phyloP scores from a whole-genome alignment of 768 basidiomycete genomes.

The Mycena belliarum region DNA sequence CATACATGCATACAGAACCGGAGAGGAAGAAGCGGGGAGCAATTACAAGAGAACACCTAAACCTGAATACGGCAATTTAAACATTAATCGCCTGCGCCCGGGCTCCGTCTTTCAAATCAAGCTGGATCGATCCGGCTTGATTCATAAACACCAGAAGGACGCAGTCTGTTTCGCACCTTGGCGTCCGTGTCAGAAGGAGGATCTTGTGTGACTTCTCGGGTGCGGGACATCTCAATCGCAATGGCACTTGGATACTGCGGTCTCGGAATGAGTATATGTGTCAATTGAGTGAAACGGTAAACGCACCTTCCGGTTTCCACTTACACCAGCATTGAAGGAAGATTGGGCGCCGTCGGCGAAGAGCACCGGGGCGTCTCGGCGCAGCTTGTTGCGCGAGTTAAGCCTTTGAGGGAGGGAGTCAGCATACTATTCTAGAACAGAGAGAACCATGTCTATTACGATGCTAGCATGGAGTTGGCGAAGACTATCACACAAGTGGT shows the following conservation, averaged over 20 bases:
- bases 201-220: neutral
- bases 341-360: neutral
- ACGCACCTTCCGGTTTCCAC: neutral
- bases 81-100: too few relatives aligned
- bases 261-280: neutral
- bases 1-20: neutral
- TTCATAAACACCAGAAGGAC: too few relatives aligned
- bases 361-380: neutral
- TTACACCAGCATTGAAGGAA: neutral
- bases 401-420: neutral
- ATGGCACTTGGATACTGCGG: neutral
- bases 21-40: too few relatives aligned
- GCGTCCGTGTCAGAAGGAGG: neutral
- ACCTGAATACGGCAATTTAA: too few relatives aligned
- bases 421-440: neutral
- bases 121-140: too few relatives aligned
- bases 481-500: neutral
- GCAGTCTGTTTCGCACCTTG: neutral
- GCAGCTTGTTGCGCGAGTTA: slow-evolving; percentile 3
- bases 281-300: too few relatives aligned
- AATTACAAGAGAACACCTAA: too few relatives aligned
- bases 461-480: slow-evolving; percentile 9
- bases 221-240: slow-evolving; percentile 9
- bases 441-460: neutral
- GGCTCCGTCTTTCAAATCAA: too few relatives aligned